Percentiles rank a stretch among this genome's conserved stretches.
Conservation (phyloP, 441 rosid genomes). For the Isatis lusitanica region DNA sequence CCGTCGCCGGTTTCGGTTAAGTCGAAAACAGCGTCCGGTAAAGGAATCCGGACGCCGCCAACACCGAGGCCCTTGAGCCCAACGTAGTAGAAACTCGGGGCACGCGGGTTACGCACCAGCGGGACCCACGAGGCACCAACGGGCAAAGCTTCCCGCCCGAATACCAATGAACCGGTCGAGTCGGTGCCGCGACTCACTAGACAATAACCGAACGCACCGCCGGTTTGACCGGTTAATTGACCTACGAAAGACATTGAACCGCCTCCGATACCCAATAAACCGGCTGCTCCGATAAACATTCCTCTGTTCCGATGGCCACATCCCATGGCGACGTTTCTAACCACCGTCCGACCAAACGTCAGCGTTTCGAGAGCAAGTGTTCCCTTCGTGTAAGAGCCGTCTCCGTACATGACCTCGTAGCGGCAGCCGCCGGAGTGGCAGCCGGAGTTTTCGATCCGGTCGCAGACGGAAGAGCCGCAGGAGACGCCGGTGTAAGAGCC, state of each 20-base stretch:
- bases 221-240: constrained; percentile 82
- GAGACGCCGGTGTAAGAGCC: constrained; percentile 74
- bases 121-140: constrained; percentile 97
- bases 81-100: constrained; percentile 84
- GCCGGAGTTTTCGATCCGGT: constrained; percentile 65
- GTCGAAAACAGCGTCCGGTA: constrained; percentile 57
- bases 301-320: constrained; percentile 86
- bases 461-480: constrained; percentile 75
- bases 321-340: constrained; percentile 74
- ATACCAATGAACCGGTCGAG: constrained; percentile 69
- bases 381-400: constrained; percentile 89
- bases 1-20: constrained; percentile 62
- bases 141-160: constrained; percentile 81
- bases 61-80: constrained; percentile 86
- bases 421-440: constrained; percentile 82
- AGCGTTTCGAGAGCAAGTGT: constrained; percentile 79
- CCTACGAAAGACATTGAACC: constrained; percentile 89
- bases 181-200: constrained; percentile 69
- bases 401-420: constrained; percentile 90
- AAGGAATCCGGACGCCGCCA: constrained; percentile 58
- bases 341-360: constrained; percentile 58
- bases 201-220: constrained; percentile 87
- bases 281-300: constrained; percentile 94
- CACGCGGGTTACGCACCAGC: constrained; percentile 65
- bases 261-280: constrained; percentile 85